Percentiles rank a stretch among this genome's conserved stretches.
phyloP scores from a whole-genome alignment of 164 flowering plant species.

The Umbilicus rupestris region DNA sequence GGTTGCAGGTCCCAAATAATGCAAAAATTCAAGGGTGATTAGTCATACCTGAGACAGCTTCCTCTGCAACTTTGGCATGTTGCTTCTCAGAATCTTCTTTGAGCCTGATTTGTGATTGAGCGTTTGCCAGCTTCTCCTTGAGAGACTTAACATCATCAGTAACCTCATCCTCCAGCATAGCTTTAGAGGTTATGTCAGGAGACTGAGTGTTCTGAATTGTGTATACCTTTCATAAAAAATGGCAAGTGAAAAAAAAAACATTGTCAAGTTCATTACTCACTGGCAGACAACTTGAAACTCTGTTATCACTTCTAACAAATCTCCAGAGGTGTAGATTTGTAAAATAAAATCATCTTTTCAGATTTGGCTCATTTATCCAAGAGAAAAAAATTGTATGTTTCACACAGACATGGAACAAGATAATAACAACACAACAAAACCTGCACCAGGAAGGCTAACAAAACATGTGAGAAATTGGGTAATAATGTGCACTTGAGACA shows the following conservation, averaged over 20 bases:
- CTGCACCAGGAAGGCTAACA: too few species aligned
- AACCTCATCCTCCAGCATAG: slow-evolving; percentile 28
- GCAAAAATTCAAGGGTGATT: neutral
- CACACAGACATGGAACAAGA: too few species aligned
- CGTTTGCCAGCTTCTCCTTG: slow-evolving; percentile 59
- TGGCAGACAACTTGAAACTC: neutral
- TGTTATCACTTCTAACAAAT: neutral
- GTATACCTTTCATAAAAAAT: slow-evolving; percentile 22
- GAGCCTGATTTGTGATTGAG: slow-evolving; percentile 51
- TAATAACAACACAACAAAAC: too few species aligned
- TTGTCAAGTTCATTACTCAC: neutral
- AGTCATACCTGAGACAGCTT: slow-evolving; percentile 27
- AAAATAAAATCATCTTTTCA: too few species aligned
- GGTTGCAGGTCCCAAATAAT: neutral
- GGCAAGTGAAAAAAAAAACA: too few species aligned
- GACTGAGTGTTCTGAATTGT: slow-evolving; percentile 50
- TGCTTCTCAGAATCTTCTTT: slow-evolving; percentile 31
- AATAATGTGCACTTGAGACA: neutral
- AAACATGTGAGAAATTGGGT: too few species aligned
- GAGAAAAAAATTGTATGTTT: too few species aligned
- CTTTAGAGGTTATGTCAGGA: slow-evolving; percentile 70
- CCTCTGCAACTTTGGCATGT: slow-evolving; percentile 33
- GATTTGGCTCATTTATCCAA: too few species aligned
- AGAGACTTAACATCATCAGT: slow-evolving; percentile 33
- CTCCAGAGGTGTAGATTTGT: neutral